Base-by-base conservation (phyloP, 306 rosid genomes). In the Cyamopsis tetragonoloba region DNA sequence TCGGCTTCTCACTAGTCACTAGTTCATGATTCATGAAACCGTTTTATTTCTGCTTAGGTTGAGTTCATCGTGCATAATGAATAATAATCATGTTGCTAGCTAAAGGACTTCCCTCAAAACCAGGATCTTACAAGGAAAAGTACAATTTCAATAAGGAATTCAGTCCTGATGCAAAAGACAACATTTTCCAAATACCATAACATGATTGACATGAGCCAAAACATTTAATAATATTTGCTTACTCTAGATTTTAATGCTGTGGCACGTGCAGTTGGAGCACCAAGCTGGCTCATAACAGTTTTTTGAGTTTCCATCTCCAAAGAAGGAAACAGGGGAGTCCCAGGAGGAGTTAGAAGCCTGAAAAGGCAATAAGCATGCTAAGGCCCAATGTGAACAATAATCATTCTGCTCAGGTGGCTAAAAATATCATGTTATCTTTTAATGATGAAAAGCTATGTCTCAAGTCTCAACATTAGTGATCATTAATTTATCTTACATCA, bases 301-400 rank as follows among this genome's bases (percentile, higher is more conserved):
- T 83, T 88, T 70, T 80, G 87, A 50, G 95, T 73, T 58, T 85
- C 97, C 85, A 83, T 85, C 81, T 90, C 99, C 89, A 90, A 42
- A 75, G 99, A 95, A 81, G 99, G 95, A 79, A 90, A 95, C 49
- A 90, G 92, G 38, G 99, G 99, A 68, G 97, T 86, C 55, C 99
- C 97, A 2, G 99, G 99, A 48, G 97, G 99, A 24, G 96, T 85
- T 57, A 95, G 79, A 76, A 95, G 97, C 99, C 99, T 95, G 90
- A 70, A 82, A 76, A 54, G 62, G 44, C 19, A 62, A 67, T 27
- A 79, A 61, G 35, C 12, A 68, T 57, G 63, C 46, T 73, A 71
- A 73, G 73, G 53, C 54, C 59, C 69, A 54, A 39, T 34, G 39
- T 70, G 14, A 74, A 55, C 27, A 54, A 32, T 20, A 59, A 42